A percentile compares a stretch with the other conserved stretches of the same genome.
phyloP scores from a whole-genome alignment of 352 stramenopile species.

The Phytophthora meadii region DNA sequence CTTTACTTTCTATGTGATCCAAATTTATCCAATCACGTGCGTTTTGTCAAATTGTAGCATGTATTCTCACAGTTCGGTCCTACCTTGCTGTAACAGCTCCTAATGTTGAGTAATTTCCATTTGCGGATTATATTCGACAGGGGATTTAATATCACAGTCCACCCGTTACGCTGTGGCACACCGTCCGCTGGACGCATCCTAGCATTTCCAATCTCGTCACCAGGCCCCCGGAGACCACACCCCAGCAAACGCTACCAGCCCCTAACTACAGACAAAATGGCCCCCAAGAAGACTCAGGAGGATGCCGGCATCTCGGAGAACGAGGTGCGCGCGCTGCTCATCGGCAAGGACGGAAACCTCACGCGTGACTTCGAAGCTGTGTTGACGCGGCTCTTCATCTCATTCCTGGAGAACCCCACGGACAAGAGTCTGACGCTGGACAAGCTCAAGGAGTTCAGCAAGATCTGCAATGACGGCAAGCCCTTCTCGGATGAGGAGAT shows the following conservation, averaged over 20 bases:
- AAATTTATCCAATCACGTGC: constrained; percentile 14
- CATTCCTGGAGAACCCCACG: constrained; percentile 80
- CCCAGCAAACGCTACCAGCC: constrained; percentile 2
- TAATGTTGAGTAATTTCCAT: neutral
- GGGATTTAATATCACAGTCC: constrained; percentile 20
- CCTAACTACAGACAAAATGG: constrained; percentile 41
- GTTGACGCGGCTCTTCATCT: constrained; percentile 87
- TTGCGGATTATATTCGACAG: constrained; percentile 6
- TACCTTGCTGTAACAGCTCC: neutral
- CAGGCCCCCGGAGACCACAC: constrained; percentile 5
- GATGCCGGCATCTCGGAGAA: constrained; percentile 77
- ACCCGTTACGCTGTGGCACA: constrained; percentile 13
- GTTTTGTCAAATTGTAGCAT: constrained; percentile 18
- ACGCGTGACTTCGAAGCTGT: constrained; percentile 88
- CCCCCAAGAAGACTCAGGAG: constrained; percentile 62
- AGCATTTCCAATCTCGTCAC: constrained; percentile 47
- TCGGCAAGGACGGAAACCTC: constrained; percentile 83
- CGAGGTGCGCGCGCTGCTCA: constrained; percentile 83
- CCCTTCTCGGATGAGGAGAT: constrained; percentile 90
- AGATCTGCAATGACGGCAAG: constrained; percentile 90
- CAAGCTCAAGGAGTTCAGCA: constrained; percentile 90
- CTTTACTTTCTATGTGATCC: constrained; percentile 6
- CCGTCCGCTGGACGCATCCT: constrained; percentile 24
- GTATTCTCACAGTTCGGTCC: constrained; percentile 19
- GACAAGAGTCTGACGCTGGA: constrained; percentile 84